A percentile compares a stretch with the other conserved stretches of the same genome.
Evolutionary conservation across 2,329 filamentous ascomycete genomes (phyloP).

Genomic region (Phaeomoniella chlamydospora): DNA sequence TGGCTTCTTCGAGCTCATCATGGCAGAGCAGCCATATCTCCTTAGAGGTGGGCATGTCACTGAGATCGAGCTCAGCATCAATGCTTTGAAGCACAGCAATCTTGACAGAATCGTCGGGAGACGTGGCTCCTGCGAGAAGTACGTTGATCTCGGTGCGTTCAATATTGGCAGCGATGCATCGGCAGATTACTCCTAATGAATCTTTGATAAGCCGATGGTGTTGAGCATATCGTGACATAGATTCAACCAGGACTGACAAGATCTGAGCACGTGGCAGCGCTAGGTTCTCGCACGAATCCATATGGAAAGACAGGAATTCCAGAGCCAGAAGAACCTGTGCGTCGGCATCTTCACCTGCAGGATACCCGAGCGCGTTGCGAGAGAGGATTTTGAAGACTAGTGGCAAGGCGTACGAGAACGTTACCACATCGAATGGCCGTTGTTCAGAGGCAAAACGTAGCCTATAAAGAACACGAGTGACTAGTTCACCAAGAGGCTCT

Average conservation of each 20-base stretch:
- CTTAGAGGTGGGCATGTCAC: slow-evolving; percentile 69
- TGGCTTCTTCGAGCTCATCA: slow-evolving; percentile 79
- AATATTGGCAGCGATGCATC: slow-evolving; percentile 74
- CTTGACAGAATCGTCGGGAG: slow-evolving; percentile 65
- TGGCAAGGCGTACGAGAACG: slow-evolving; percentile 75
- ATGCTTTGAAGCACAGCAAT: slow-evolving; percentile 80
- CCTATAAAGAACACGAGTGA: slow-evolving; percentile 81
- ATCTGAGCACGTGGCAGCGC: slow-evolving; percentile 64
- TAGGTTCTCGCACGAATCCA: slow-evolving; percentile 60
- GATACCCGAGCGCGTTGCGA: slow-evolving; percentile 61
- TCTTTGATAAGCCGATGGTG: slow-evolving; percentile 95
- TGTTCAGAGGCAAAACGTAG: slow-evolving; percentile 84
- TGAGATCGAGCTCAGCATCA: slow-evolving; percentile 81
- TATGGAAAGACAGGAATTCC: slow-evolving; percentile 82
- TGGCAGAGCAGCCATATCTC: slow-evolving; percentile 91
- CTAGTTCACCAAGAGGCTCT: slow-evolving; percentile 68
- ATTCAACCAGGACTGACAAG: slow-evolving; percentile 54
- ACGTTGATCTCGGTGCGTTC: slow-evolving; percentile 55
- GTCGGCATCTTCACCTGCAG: slow-evolving; percentile 61
- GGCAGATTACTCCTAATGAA: slow-evolving; percentile 72
- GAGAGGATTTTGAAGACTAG: slow-evolving; percentile 66
- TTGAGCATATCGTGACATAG: slow-evolving; percentile 80
- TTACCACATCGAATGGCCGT: slow-evolving; percentile 79
- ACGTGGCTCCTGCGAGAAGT: slow-evolving; percentile 65
- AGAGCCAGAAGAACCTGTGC: slow-evolving; percentile 79